phyloP scores from a whole-genome alignment of 768 basidiomycete genomes.

The Boletus pseudopeckii region DNA sequence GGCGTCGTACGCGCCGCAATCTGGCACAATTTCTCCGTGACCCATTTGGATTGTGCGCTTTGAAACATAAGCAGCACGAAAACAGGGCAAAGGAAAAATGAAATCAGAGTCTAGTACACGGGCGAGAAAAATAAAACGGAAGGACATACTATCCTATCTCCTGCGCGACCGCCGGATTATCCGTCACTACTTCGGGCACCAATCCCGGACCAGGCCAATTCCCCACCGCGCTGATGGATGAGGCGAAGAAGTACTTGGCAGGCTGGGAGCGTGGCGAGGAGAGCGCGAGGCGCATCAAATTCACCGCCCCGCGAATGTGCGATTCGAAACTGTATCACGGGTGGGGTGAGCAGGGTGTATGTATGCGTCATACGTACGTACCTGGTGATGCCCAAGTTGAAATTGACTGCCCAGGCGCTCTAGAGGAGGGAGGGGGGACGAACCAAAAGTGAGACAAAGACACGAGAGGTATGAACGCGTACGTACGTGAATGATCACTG shows the following conservation, averaged over 20 bases:
- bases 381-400: conserved; percentile 38
- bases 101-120: not conserved
- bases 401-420: conserved; percentile 61
- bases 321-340: conserved; percentile 34
- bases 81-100: not conserved
- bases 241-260: conserved; percentile 50
- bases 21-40: conserved; percentile 50
- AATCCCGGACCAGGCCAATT: conserved; percentile 19
- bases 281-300: conserved; percentile 49
- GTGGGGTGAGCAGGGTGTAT: conserved; percentile 6
- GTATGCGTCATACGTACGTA: not conserved
- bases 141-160: conserved; percentile 32
- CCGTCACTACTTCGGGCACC: conserved; percentile 23
- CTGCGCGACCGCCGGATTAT: conserved; percentile 28
- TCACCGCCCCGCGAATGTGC: conserved; percentile 47
- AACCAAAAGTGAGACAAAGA: not conserved
- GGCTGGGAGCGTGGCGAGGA: conserved; percentile 31
- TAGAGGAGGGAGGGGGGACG: conserved; percentile 7
- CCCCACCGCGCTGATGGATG: conserved; percentile 39
- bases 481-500: conserved; percentile 45
- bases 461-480: not conserved
- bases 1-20: conserved; percentile 34
- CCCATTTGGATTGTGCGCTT: conserved; percentile 46
- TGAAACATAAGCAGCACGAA: too few species aligned
- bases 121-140: not conserved